These are phyloP conservation scores for Clonostachys byssicola DNA, from an alignment of 2,329 filamentous ascomycete genomes.

Conservation along the genomic window DNA sequence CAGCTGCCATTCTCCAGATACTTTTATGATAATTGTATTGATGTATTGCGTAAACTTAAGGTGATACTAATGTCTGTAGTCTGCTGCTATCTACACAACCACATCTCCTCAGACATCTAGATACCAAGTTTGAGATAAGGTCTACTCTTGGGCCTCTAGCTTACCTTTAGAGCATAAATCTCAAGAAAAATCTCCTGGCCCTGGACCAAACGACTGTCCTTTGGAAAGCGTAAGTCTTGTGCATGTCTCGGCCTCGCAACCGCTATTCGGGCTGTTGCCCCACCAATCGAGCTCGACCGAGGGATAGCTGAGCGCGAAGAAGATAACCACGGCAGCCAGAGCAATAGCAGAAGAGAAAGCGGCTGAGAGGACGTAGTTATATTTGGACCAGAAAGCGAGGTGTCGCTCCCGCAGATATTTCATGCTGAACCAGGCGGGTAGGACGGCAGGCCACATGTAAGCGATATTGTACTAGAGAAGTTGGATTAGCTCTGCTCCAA, in stretches of 20 bases:
- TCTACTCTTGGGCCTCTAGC: no score
- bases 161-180: neutral
- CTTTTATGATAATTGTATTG: no score
- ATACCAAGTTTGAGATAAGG: no score
- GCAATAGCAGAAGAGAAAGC: conserved; percentile 39
- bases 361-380: conserved; percentile 42
- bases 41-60: no score
- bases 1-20: no score
- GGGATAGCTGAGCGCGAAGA: conserved; percentile 31
- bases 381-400: conserved; percentile 44
- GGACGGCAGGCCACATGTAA: conserved; percentile 41
- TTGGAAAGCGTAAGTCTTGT: conserved; percentile 11
- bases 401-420: conserved; percentile 38
- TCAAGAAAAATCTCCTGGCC: conserved; percentile 10
- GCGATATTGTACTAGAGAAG: conserved; percentile 35
- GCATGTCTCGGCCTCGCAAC: conserved; percentile 18
- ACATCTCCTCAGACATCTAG: no score
- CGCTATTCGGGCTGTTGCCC: conserved; percentile 28
- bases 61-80: no score
- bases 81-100: no score
- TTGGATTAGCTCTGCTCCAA: no score
- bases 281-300: conserved; percentile 34
- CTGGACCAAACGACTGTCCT: conserved; percentile 24
- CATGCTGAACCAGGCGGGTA: conserved; percentile 42
- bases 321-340: conserved; percentile 39